These are phyloP conservation scores for Quercus tomentella DNA, from an alignment of 331 rosid genomes.

Conservation along the genomic window DNA sequence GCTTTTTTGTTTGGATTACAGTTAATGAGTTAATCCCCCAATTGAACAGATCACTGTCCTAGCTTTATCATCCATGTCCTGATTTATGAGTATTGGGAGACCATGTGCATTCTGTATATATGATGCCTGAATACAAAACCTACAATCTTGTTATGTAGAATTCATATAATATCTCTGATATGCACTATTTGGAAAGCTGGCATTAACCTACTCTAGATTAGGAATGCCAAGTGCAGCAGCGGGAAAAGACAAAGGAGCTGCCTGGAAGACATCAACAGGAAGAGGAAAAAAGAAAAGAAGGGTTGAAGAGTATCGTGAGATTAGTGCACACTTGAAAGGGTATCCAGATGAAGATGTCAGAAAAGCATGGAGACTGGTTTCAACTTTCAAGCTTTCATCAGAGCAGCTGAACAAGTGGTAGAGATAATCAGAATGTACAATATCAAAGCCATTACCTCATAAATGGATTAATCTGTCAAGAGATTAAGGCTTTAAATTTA, in stretches of 20 bases:
- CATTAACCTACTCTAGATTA: constrained; percentile 31
- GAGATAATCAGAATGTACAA: constrained; percentile 44
- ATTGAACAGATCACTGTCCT: background rate
- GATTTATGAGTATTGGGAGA: background rate
- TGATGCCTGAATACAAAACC: no score
- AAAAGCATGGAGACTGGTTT: no score
- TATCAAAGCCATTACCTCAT: background rate
- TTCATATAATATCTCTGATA: background rate
- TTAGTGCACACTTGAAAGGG: rapidly evolving
- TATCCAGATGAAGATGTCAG: no score
- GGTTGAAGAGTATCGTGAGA: no score
- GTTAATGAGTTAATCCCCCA: background rate
- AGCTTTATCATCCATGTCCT: background rate
- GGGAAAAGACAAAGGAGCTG: constrained; percentile 25
- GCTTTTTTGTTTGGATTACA: background rate
- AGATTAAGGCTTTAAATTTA: background rate
- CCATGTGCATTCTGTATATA: no score
- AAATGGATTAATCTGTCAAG: background rate
- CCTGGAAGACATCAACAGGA: no score
- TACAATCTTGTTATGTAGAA: background rate
- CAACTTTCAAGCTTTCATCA: no score
- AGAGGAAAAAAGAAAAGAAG: background rate
- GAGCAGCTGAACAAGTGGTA: no score
- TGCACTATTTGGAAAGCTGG: constrained; percentile 26
- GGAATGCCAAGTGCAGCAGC: constrained; percentile 92